Evolutionary conservation across 2,329 filamentous ascomycete genomes (phyloP), one percentile per base, ranked within the genome.

Genomic region (Aaosphaeria arxii): DNA sequence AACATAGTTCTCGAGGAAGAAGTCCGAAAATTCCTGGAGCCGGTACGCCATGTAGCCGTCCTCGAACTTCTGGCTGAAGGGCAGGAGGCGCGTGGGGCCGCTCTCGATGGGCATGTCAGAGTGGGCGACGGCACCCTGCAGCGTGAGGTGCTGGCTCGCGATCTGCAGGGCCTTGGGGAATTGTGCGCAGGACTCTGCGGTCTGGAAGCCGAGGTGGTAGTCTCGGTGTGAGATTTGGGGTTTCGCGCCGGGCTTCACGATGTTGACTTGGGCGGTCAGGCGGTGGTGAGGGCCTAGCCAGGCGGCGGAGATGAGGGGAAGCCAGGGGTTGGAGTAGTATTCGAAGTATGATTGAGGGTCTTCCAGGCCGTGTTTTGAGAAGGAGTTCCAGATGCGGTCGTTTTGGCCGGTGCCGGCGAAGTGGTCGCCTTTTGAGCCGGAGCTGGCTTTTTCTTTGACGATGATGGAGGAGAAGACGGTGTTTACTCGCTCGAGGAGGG

Each of bases 161-260:
- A 75, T 53, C 40, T 86, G 83, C 62, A 77, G 72, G 0, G 73
- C 73, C 36, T 71, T 74, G 0, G 83, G 82, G 50, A 78, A 81
- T 13, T 59, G 65, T 0, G 72, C 71, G 40, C 62, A 63, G 1
- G 67, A 67, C 5, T 74, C 73, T 3, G 72, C 59, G 0, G 76
- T 79, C 61, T 84, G 81, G 65, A 86, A 85, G 0, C 83, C 83
- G 1, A 86, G 73, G 56, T 86, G 83, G 58, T 85, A 86, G 58
- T 86, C 83, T 1, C 83, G 74, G 58, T 86, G 83, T 6, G 71
- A 72, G 30, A 78, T 74, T 57, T 86, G 83, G 1, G 83, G 72
- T 33, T 74, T 69, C 1, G 80, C 80, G 13, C 81, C 80, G 0
- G 83, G 82, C 39, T 77, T 75, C 6, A 86, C 82, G 43, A 84